Evolutionary conservation across 2,329 filamentous ascomycete genomes (phyloP).

Genomic region (Xylaria multiplex): DNA sequence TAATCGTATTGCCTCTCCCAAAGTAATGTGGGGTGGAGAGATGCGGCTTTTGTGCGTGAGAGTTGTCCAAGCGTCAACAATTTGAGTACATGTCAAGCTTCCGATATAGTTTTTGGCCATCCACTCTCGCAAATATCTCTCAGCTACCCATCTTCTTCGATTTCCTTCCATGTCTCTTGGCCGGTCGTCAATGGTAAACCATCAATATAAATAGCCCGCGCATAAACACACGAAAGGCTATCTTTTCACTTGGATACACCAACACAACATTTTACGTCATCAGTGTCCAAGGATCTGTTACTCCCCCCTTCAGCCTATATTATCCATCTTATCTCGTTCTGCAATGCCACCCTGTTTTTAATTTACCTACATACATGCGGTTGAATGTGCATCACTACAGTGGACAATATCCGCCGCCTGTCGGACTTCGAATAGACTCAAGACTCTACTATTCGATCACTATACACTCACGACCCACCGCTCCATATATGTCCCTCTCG

Average conservation of each 20-base stretch:
- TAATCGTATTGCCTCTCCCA: neutral
- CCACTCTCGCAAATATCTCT: neutral
- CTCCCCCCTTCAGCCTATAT: conserved; percentile 34
- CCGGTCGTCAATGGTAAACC: neutral
- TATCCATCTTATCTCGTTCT: conserved; percentile 14
- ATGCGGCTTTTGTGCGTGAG: conserved; percentile 26
- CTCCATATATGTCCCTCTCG: conserved; percentile 20
- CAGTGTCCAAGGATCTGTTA: neutral
- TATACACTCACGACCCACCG: conserved; percentile 23
- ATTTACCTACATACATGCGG: conserved; percentile 28
- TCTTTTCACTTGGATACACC: neutral
- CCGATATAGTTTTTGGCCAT: neutral
- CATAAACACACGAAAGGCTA: conserved; percentile 1
- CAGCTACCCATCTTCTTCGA: neutral
- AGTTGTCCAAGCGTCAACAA: neutral
- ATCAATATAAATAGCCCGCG: neutral
- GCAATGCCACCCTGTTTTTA: conserved; percentile 29
- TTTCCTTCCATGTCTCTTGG: neutral
- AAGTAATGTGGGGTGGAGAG: conserved; percentile 25
- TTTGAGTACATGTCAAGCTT: neutral
- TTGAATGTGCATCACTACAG: conserved; percentile 22
- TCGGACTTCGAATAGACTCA: conserved; percentile 4
- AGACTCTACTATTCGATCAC: conserved; percentile 13
- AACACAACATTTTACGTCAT: conserved; percentile 20
- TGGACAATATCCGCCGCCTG: conserved; percentile 14